These are phyloP conservation scores for Nicotiana obtusifolia DNA, from an alignment of 257 asterid species.

Conservation along the genomic window DNA sequence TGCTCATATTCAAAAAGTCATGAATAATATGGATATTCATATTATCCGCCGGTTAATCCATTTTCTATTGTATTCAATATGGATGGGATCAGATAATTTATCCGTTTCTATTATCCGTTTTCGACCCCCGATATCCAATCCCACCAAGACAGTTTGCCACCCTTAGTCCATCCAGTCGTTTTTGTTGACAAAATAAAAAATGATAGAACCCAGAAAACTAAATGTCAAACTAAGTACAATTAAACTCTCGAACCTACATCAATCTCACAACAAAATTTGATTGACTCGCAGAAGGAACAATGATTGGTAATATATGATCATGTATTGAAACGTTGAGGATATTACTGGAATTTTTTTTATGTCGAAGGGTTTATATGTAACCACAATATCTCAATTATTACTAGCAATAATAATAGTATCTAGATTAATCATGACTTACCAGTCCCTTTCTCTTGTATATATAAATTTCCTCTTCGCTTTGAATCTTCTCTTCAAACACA, in stretches of 20 bases:
- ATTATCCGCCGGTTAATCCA: too few relatives aligned
- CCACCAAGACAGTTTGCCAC: too few relatives aligned
- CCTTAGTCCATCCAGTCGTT: background rate
- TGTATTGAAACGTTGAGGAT: background rate
- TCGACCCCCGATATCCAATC: too few relatives aligned
- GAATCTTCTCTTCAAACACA: background rate
- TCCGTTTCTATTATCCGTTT: too few relatives aligned
- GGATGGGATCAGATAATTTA: too few relatives aligned
- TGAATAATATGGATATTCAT: too few relatives aligned
- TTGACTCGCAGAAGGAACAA: background rate
- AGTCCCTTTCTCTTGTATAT: slow-evolving; percentile 13
- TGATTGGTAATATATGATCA: background rate
- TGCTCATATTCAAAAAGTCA: too few relatives aligned
- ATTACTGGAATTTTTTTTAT: background rate
- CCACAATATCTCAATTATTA: slow-evolving; percentile 29
- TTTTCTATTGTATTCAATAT: too few relatives aligned
- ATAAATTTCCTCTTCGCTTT: slow-evolving; percentile 27
- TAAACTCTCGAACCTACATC: background rate
- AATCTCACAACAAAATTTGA: background rate
- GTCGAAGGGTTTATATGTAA: background rate
- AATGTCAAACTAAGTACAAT: background rate
- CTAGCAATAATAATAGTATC: slow-evolving; percentile 13
- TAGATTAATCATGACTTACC: background rate
- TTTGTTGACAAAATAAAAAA: background rate
- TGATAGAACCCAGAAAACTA: background rate